Percentiles rank a stretch among this genome's conserved stretches.
These are phyloP conservation scores for Uromyces viciae-fabae DNA, from an alignment of 1,284 basidiomycete species.

Conservation along the genomic window DNA sequence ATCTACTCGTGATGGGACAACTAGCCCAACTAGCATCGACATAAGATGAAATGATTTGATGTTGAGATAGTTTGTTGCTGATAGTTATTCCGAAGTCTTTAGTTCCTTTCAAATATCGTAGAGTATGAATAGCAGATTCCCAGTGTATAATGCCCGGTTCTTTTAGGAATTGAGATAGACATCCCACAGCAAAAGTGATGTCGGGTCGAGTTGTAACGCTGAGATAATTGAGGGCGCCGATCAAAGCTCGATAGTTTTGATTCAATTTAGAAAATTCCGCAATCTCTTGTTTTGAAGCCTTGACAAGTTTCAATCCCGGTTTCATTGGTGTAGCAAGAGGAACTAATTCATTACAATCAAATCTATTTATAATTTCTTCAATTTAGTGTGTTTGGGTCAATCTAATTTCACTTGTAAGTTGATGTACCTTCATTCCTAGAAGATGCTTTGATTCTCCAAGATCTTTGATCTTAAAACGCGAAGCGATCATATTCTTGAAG, in stretches of 20 bases:
- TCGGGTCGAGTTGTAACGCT: background rate
- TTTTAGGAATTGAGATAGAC: background rate
- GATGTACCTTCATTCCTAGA: background rate
- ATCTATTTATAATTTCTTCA: background rate
- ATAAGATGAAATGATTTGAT: too few species aligned
- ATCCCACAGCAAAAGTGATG: background rate
- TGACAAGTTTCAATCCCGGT: background rate
- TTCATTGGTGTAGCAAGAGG: background rate
- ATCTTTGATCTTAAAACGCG: constrained; percentile 7
- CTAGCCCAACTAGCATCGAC: too few species aligned
- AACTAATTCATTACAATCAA: background rate
- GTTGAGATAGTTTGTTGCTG: too few species aligned
- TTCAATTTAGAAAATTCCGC: background rate
- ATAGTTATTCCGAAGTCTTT: too few species aligned
- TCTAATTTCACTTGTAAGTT: background rate
- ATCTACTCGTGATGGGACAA: background rate
- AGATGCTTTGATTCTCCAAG: background rate
- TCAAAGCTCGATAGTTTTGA: too few species aligned
- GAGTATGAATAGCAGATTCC: background rate
- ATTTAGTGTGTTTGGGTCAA: background rate
- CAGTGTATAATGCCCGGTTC: background rate
- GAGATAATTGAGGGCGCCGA: background rate
- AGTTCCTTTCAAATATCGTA: background rate
- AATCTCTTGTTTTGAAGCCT: background rate
- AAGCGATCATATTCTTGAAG: background rate